phyloP scores from a whole-genome alignment of 2,329 filamentous ascomycete species.

The Aspergillus piperis region DNA sequence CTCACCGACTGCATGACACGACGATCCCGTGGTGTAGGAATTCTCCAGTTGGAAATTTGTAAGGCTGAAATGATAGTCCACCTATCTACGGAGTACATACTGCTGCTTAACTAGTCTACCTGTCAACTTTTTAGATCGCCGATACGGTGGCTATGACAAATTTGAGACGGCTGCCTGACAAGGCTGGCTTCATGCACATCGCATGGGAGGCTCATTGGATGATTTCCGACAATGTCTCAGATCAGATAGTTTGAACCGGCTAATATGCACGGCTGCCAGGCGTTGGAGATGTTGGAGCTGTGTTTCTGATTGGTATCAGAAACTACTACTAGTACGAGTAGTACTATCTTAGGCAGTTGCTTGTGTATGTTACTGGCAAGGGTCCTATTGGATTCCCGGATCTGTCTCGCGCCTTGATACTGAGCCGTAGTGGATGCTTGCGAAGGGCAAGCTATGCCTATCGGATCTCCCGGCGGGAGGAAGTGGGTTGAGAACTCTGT shows the following conservation, averaged over 20 bases:
- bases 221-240: neutral
- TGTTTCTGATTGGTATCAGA: neutral
- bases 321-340: no score
- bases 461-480: neutral
- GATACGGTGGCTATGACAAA: neutral
- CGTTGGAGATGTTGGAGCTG: neutral
- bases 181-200: neutral
- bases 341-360: neutral
- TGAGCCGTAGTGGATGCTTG: neutral
- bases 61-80: neutral
- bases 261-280: neutral
- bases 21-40: neutral
- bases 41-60: neutral
- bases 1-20: neutral
- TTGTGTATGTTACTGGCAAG: neutral
- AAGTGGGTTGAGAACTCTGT: neutral
- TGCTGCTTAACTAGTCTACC: neutral
- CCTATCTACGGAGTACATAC: neutral
- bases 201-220: neutral
- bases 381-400: neutral
- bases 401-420: neutral
- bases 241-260: neutral
- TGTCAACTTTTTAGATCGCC: neutral
- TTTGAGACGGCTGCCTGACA: neutral
- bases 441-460: neutral